Percentiles rank a stretch among this genome's conserved stretches.
Evolutionary conservation across 2,329 filamentous ascomycete genomes (phyloP).

Genomic region (Polychaeton citri): DNA sequence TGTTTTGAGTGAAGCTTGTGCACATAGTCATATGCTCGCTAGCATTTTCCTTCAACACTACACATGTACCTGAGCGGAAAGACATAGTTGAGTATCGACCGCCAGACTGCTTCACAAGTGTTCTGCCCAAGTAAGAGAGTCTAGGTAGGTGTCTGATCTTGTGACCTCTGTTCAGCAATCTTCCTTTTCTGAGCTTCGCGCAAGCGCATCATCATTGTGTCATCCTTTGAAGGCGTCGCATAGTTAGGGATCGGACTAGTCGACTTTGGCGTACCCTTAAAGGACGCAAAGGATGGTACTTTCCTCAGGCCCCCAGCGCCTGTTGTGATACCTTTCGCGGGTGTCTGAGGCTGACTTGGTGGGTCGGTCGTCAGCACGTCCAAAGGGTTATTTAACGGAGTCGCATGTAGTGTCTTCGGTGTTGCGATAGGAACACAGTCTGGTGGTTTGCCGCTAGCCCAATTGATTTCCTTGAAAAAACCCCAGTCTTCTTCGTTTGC

Average conservation of each 20-base stretch:
- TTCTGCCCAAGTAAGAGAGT: too few relatives aligned
- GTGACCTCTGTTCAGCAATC: constrained; percentile 30
- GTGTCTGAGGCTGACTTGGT: constrained; percentile 15
- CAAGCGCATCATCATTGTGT: constrained; percentile 31
- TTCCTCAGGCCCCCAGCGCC: constrained; percentile 20
- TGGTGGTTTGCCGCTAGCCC: constrained; percentile 41
- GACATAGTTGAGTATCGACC: too few relatives aligned
- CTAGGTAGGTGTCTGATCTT: constrained; percentile 20
- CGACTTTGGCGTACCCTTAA: constrained; percentile 18
- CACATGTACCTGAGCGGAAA: too few relatives aligned
- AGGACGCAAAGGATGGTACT: constrained; percentile 31
- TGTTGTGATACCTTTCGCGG: constrained; percentile 10
- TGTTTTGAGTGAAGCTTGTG: too few relatives aligned
- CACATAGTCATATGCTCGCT: too few relatives aligned
- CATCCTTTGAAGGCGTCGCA: constrained; percentile 21
- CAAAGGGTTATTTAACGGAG: constrained; percentile 7
- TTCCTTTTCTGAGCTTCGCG: constrained; percentile 31
- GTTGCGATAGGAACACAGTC: constrained; percentile 23
- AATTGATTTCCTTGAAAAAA: constrained; percentile 39
- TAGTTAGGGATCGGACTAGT: constrained; percentile 13
- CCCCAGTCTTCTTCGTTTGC: constrained; percentile 31
- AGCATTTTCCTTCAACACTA: too few relatives aligned
- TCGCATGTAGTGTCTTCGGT: constrained; percentile 3
- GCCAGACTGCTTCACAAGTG: too few relatives aligned
- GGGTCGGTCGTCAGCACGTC: constrained; percentile 3